Conservation (phyloP, 163 green algal species). For the Prototheca wickerhamii region DNA sequence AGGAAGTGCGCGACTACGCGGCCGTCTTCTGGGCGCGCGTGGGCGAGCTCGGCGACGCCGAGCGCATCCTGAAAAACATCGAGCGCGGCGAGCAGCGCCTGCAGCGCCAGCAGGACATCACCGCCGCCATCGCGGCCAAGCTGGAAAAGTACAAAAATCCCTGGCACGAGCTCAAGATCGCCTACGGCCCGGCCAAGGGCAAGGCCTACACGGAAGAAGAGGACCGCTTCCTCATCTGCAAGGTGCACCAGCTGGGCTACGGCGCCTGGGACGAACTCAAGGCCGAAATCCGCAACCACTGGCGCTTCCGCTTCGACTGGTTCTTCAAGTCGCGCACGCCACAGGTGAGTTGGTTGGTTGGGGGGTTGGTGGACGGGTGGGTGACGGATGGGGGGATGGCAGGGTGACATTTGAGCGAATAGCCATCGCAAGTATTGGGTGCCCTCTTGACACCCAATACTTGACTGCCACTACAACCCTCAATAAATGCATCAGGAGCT, state of each 20-base stretch:
- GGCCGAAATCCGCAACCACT: conserved; percentile 81
- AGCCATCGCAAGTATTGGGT: background rate
- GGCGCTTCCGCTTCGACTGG: conserved; percentile 99
- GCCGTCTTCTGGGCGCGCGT: conserved; percentile 82
- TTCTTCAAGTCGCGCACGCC: conserved; percentile 97
- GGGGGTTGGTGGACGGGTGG: background rate
- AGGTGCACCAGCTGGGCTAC: conserved; percentile 93
- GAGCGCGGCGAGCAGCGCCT: conserved; percentile 94
- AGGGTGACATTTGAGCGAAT: background rate
- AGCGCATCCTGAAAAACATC: conserved; percentile 89
- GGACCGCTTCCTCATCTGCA: conserved; percentile 98
- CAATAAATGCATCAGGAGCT: conserved; percentile 35
- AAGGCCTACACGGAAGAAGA: conserved; percentile 99
- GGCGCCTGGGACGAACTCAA: conserved; percentile 98
- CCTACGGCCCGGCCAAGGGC: conserved; percentile 84
- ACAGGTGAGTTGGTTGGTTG: conserved; percentile 33
- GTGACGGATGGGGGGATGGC: background rate
- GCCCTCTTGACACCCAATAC: background rate
- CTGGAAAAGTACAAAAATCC: conserved; percentile 93
- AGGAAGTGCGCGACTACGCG: conserved; percentile 66
- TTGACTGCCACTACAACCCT: background rate
- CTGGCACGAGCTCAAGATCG: conserved; percentile 79
- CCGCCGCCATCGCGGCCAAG: conserved; percentile 82
- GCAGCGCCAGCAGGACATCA: conserved; percentile 88
- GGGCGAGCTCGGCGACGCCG: conserved; percentile 86